Conservation (phyloP, 768 basidiomycete genomes). For the Leccinum rimulosum region DNA sequence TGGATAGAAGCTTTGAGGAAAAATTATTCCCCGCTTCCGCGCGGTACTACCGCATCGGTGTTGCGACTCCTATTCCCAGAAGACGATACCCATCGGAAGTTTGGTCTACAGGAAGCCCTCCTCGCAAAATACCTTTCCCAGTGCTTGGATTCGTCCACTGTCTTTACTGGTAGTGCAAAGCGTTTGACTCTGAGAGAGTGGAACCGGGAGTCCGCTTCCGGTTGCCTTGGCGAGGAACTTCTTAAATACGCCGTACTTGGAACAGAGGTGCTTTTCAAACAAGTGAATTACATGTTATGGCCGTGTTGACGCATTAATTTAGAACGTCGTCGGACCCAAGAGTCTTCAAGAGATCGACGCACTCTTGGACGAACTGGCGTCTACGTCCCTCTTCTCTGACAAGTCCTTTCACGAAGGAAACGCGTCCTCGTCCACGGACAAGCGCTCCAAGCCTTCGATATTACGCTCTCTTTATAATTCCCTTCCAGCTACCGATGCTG, state of each 20-base stretch:
- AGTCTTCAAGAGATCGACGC: conserved; percentile 52
- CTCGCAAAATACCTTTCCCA: conserved; percentile 53
- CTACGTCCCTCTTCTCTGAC: conserved; percentile 60
- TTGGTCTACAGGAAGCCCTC: conserved; percentile 65
- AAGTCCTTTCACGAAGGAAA: conserved; percentile 39
- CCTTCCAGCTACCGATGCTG: no score
- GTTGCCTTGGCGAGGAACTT: no score
- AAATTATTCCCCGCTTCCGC: conserved; percentile 42
- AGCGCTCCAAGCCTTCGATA: no score
- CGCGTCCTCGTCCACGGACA: neutral
- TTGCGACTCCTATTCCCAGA: conserved; percentile 86
- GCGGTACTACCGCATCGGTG: conserved; percentile 42
- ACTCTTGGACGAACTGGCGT: conserved; percentile 74
- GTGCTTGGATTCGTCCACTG: conserved; percentile 41
- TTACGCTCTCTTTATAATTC: no score
- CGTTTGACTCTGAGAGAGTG: no score
- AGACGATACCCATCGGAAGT: conserved; percentile 68
- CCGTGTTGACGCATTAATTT: conserved; percentile 9
- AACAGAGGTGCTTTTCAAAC: conserved; percentile 8
- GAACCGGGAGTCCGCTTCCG: no score
- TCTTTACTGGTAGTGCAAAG: conserved; percentile 12
- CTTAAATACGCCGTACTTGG: no score
- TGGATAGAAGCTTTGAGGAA: conserved; percentile 46
- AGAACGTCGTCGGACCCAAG: conserved; percentile 29
- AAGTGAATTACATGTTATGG: neutral